Conservation (phyloP, 2,329 filamentous ascomycete species). For the Penicillium frequentans region DNA sequence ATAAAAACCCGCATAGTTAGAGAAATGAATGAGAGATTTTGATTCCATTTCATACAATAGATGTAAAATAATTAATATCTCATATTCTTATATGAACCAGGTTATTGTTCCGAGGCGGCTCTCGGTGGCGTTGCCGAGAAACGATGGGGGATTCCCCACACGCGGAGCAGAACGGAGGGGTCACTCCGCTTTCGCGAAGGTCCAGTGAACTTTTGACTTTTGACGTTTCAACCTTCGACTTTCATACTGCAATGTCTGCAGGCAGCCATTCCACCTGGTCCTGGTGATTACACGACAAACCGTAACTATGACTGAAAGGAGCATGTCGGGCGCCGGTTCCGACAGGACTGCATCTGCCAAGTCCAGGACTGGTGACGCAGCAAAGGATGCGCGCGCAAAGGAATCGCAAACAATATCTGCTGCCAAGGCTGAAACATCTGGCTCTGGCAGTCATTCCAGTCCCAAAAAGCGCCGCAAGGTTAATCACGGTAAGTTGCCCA, state of each 20-base stretch:
- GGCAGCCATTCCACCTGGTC: slow-evolving; percentile 22
- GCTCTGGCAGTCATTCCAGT: slow-evolving; percentile 47
- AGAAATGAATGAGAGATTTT: neutral
- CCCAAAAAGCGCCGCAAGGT: slow-evolving; percentile 86
- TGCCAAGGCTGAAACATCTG: slow-evolving; percentile 34
- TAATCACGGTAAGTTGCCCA: slow-evolving; percentile 70
- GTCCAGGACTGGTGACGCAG: slow-evolving; percentile 28
- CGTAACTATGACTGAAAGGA: slow-evolving; percentile 32
- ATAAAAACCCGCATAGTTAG: neutral
- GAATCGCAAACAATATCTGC: slow-evolving; percentile 28
- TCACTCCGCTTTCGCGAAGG: slow-evolving; percentile 19
- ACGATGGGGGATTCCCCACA: slow-evolving; percentile 11
- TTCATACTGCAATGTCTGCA: slow-evolving; percentile 27
- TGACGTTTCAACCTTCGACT: slow-evolving; percentile 10
- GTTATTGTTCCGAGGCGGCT: neutral
- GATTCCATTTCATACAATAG: neutral
- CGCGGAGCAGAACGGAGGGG: slow-evolving; percentile 28
- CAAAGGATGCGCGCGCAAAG: slow-evolving; percentile 33
- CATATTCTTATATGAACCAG: neutral
- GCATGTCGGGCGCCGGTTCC: slow-evolving; percentile 22
- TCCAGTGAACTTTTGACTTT: slow-evolving; percentile 11
- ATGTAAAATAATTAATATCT: neutral
- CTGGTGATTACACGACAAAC: slow-evolving; percentile 16
- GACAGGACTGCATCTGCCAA: slow-evolving; percentile 24
- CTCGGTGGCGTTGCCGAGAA: slow-evolving; percentile 1